A percentile compares a stretch with the other conserved stretches of the same genome.
phyloP scores from a whole-genome alignment of 108 stramenopile species.

The Nitzschia sp. region DNA sequence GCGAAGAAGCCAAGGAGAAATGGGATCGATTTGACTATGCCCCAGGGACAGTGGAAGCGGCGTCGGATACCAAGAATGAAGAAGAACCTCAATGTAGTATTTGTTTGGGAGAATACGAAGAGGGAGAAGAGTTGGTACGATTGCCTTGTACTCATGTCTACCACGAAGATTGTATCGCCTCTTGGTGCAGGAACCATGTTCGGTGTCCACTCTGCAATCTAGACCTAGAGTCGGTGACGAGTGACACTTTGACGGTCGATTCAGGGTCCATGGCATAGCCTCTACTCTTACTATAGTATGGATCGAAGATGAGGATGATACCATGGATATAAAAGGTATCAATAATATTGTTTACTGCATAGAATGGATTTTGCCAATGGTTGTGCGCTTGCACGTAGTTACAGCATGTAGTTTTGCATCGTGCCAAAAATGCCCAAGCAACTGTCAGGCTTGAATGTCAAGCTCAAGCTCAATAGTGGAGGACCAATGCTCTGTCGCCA shows the following conservation, averaged over 20 bases:
- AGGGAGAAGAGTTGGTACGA: slow-evolving; percentile 57
- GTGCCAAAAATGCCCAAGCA: too few species aligned
- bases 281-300: too few species aligned
- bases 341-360: too few species aligned
- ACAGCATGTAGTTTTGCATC: too few species aligned
- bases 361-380: too few species aligned
- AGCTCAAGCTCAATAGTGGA: too few species aligned
- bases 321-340: too few species aligned
- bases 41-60: background rate
- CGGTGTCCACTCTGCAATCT: slow-evolving; percentile 87
- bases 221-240: slow-evolving; percentile 53
- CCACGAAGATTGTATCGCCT: slow-evolving; percentile 74
- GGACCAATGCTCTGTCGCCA: too few species aligned
- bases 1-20: slow-evolving; percentile 59
- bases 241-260: slow-evolving; percentile 5
- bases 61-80: slow-evolving; percentile 27
- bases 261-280: background rate
- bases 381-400: too few species aligned
- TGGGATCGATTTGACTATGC: slow-evolving; percentile 70
- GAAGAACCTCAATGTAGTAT: slow-evolving; percentile 77
- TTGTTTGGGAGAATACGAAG: slow-evolving; percentile 87
- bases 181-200: slow-evolving; percentile 73
- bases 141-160: slow-evolving; percentile 80
- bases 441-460: too few species aligned
- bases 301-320: too few species aligned